Percentiles rank a stretch among this genome's conserved stretches.
These are phyloP conservation scores for Phialophora macrospora DNA, from an alignment of 2,329 filamentous ascomycete genomes.

Conservation along the genomic window DNA sequence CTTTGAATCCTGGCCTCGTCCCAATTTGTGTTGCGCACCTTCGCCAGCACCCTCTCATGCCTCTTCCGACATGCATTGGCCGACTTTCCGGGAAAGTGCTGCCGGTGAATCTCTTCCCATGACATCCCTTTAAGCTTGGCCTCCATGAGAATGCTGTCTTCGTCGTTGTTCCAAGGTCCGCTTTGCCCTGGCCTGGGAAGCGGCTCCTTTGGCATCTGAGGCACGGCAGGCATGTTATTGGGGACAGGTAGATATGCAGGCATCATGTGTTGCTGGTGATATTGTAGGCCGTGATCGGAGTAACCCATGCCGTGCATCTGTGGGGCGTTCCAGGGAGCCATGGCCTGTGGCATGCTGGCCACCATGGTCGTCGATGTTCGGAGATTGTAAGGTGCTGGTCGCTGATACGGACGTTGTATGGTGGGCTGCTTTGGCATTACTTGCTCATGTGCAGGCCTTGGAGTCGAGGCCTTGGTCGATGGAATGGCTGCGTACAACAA, in stretches of 20 bases:
- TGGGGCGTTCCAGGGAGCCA: slow-evolving; percentile 24
- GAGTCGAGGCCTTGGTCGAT: slow-evolving; percentile 25
- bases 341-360: slow-evolving; percentile 30
- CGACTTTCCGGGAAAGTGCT: slow-evolving; percentile 76
- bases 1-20: slow-evolving; percentile 74
- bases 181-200: slow-evolving; percentile 45
- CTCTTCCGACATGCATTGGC: slow-evolving; percentile 87
- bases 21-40: slow-evolving; percentile 74
- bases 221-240: slow-evolving; percentile 11
- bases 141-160: slow-evolving; percentile 73
- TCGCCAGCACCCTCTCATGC: slow-evolving; percentile 82
- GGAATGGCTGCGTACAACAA: slow-evolving; percentile 22
- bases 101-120: slow-evolving; percentile 79
- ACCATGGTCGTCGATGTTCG: slow-evolving; percentile 33
- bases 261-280: slow-evolving; percentile 35
- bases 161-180: slow-evolving; percentile 72
- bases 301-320: slow-evolving; percentile 25
- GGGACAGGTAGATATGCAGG: slow-evolving; percentile 28
- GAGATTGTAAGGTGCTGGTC: slow-evolving; percentile 35
- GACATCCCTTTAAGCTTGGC: slow-evolving; percentile 77
- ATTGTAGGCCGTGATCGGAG: slow-evolving; percentile 28
- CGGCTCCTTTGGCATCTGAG: slow-evolving; percentile 19
- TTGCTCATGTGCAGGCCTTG: slow-evolving; percentile 18
- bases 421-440: slow-evolving; percentile 33
- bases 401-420: slow-evolving; percentile 20